A percentile compares a stretch with the other conserved stretches of the same genome.
Evolutionary conservation across 805 yeast species (phyloP).

Genomic region (Ogataea philodendri): DNA sequence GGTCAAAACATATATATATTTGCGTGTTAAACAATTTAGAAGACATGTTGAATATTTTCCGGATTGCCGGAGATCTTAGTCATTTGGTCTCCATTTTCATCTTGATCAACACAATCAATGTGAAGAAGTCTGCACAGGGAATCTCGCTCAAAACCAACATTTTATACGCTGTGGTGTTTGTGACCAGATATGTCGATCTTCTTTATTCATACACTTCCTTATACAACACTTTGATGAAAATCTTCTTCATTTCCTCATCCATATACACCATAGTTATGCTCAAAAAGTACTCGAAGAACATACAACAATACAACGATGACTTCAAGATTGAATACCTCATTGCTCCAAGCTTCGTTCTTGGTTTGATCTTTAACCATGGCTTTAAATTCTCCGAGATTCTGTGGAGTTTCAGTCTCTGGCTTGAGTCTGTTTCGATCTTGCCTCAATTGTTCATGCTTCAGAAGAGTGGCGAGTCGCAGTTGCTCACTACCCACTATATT

Average conservation of each 20-base stretch:
- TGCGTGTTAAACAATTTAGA: slow-evolving; percentile 7
- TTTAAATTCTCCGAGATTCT: slow-evolving; percentile 60
- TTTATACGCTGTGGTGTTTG: slow-evolving; percentile 69
- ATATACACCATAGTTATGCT: slow-evolving; percentile 71
- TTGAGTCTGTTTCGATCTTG: slow-evolving; percentile 85
- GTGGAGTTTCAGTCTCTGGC: slow-evolving; percentile 92
- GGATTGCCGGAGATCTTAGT: slow-evolving; percentile 62
- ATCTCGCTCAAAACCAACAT: slow-evolving; percentile 86
- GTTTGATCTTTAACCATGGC: slow-evolving; percentile 63
- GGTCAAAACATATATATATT: too few relatives aligned
- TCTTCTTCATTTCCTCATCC: slow-evolving; percentile 76
- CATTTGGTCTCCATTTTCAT: slow-evolving; percentile 80
- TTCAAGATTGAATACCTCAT: slow-evolving; percentile 73
- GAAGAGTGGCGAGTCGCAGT: slow-evolving; percentile 82
- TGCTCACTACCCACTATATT: slow-evolving; percentile 87
- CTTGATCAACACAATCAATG: slow-evolving; percentile 65
- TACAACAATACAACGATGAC: slow-evolving; percentile 61
- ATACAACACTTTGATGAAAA: slow-evolving; percentile 79
- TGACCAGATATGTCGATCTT: slow-evolving; percentile 70
- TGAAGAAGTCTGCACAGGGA: slow-evolving; percentile 70
- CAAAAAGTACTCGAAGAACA: slow-evolving; percentile 58
- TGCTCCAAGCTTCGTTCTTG: slow-evolving; percentile 54
- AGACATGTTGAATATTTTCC: slow-evolving; percentile 41
- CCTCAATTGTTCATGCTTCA: slow-evolving; percentile 93
- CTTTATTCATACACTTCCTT: slow-evolving; percentile 56